These are phyloP conservation scores for Botrytis fragariae DNA, from an alignment of 2,329 filamentous ascomycete species.

Conservation along the genomic window DNA sequence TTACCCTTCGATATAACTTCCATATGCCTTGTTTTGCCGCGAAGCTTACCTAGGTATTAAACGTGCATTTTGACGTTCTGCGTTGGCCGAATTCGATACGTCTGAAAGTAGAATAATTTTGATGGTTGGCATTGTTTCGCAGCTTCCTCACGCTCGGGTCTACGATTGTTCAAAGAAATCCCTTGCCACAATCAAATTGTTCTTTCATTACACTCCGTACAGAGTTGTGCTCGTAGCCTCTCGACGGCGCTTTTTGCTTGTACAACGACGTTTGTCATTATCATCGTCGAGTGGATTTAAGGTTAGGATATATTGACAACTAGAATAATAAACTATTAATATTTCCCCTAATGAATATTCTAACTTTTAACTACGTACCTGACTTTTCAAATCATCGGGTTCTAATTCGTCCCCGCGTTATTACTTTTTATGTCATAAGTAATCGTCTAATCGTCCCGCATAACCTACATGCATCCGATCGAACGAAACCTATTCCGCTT, in stretches of 20 bases:
- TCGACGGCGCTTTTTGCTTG: not conserved
- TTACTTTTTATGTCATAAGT: constrained; percentile 3
- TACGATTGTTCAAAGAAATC: not conserved
- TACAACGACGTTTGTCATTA: not conserved
- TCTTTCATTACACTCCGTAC: not conserved
- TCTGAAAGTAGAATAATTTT: not conserved
- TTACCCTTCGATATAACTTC: not conserved
- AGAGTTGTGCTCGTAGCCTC: not conserved
- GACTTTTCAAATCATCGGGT: not conserved
- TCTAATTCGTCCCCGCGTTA: constrained; percentile 6
- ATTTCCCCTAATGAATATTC: not conserved
- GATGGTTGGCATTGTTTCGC: not conserved
- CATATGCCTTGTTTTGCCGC: not conserved
- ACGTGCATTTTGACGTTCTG: not conserved
- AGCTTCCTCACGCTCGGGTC: not conserved
- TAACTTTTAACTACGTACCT: not conserved
- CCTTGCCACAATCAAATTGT: not conserved
- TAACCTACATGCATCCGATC: constrained; percentile 1
- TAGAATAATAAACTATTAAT: not conserved
- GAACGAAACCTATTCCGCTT: not conserved
- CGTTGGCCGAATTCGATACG: not conserved
- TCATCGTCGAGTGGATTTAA: not conserved
- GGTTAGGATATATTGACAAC: not conserved
- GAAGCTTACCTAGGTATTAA: not conserved
- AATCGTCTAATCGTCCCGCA: not conserved